Conservation (phyloP, 495 filamentous ascomycete species). For the Tirmania nivea region DNA sequence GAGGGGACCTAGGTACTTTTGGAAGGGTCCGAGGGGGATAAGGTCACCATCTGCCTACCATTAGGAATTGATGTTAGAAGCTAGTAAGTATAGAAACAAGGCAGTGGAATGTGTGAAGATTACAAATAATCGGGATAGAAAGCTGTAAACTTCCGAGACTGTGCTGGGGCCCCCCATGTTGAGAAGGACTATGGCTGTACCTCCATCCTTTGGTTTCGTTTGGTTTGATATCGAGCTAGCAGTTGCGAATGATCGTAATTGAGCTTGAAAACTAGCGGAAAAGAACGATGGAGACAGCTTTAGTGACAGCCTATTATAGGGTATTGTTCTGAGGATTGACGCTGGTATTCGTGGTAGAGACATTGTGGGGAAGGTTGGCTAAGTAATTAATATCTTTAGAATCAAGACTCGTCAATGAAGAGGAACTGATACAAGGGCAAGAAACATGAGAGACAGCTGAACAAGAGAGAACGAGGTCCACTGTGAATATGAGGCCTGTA, state of each 20-base stretch:
- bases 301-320: too few relatives aligned
- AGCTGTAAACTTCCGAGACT: slow-evolving; percentile 65
- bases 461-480: too few relatives aligned
- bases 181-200: slow-evolving; percentile 90
- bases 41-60: slow-evolving; percentile 70
- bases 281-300: neutral
- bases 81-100: neutral
- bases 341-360: too few relatives aligned
- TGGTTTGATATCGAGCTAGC: neutral
- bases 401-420: too few relatives aligned
- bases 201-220: neutral
- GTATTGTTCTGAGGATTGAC: too few relatives aligned
- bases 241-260: neutral
- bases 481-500: too few relatives aligned
- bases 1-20: slow-evolving; percentile 71
- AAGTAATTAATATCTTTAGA: too few relatives aligned
- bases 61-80: slow-evolving; percentile 3
- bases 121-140: slow-evolving; percentile 80
- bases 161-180: slow-evolving; percentile 98
- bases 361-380: too few relatives aligned
- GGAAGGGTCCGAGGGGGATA: slow-evolving; percentile 85
- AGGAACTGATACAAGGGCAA: too few relatives aligned
- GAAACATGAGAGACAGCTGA: too few relatives aligned
- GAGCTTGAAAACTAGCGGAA: neutral
- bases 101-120: neutral